Conservation (phyloP, 78 protist species). For the Dictyostelium firmibasis region DNA sequence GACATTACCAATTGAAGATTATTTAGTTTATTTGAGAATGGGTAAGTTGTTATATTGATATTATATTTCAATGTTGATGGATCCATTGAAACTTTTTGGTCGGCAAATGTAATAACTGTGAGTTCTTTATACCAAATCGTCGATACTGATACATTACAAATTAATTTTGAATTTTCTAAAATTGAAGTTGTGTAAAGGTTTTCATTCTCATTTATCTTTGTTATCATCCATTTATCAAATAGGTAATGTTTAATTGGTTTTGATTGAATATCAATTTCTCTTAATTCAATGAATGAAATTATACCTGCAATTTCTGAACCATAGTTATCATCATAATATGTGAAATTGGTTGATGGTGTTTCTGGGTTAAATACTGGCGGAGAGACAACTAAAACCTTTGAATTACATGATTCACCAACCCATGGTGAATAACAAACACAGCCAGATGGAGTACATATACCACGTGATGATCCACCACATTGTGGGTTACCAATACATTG, state of each 20-base stretch:
- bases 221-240: neutral
- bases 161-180: neutral
- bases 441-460: neutral
- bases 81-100: neutral
- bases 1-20: conserved; percentile 34
- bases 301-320: neutral
- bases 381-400: neutral
- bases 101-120: neutral
- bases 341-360: neutral
- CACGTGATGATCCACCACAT: neutral
- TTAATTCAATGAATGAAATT: neutral
- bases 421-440: too few species aligned
- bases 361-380: neutral
- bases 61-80: conserved; percentile 41
- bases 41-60: neutral
- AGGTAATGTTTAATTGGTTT: neutral
- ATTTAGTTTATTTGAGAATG: neutral
- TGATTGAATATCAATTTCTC: neutral
- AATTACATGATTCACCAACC: neutral
- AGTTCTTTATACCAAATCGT: neutral
- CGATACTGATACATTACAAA: neutral
- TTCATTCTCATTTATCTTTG: neutral
- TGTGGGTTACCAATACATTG: neutral
- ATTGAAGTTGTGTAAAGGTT: neutral
- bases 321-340: neutral